Conservation (phyloP, 2,329 filamentous ascomycete species). For the Lachnellula cervina region DNA sequence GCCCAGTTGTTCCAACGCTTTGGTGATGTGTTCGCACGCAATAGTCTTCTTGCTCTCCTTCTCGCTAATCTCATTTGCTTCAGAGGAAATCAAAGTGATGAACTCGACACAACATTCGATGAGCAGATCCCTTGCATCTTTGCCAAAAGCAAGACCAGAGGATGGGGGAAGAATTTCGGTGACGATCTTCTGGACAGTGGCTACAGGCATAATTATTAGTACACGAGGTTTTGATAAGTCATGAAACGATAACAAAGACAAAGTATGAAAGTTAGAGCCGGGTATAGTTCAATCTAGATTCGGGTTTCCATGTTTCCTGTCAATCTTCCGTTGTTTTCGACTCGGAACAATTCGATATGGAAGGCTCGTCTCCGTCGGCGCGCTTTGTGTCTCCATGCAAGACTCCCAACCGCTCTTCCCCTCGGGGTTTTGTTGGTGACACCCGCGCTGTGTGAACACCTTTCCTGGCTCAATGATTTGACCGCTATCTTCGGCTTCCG, state of each 20-base stretch:
- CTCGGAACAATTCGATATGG: too few relatives aligned
- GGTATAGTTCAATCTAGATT: not conserved
- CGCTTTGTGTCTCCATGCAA: too few relatives aligned
- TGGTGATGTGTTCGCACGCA: constrained; percentile 94
- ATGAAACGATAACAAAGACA: not conserved
- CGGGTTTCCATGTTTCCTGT: too few relatives aligned
- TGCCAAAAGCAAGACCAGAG: constrained; percentile 79
- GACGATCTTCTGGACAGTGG: constrained; percentile 80
- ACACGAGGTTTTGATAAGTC: not conserved
- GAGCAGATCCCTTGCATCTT: constrained; percentile 88
- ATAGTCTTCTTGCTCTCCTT: constrained; percentile 99
- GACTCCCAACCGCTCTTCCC: too few relatives aligned
- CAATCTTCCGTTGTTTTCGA: too few relatives aligned
- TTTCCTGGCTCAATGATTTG: too few relatives aligned
- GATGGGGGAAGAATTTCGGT: constrained; percentile 82
- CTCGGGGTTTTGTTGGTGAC: too few relatives aligned
- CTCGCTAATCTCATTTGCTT: constrained; percentile 98
- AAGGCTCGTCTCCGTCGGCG: too few relatives aligned
- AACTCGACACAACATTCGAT: constrained; percentile 99
- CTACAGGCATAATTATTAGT: constrained; percentile 34
- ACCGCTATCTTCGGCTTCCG: too few relatives aligned
- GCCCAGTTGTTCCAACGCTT: constrained; percentile 85
- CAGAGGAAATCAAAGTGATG: constrained; percentile 95
- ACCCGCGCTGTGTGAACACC: too few relatives aligned
- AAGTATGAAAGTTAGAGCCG: not conserved